phyloP scores from a whole-genome alignment of 176 grass and related monocot species.

The Stipa capillata region DNA sequence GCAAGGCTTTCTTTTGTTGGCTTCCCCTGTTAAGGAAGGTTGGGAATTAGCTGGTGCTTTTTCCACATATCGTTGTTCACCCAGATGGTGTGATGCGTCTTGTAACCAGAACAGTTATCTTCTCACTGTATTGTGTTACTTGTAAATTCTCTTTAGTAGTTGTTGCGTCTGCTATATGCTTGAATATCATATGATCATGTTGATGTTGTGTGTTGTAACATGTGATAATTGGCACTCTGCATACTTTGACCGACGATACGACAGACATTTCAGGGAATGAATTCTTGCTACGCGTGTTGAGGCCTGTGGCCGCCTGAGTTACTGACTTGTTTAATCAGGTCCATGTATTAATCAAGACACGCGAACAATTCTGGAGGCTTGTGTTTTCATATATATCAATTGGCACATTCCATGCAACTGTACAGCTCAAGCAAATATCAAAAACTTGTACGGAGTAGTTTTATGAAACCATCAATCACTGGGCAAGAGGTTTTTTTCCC shows the following conservation, averaged over 20 bases:
- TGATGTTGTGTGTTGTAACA: not conserved
- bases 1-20: not conserved
- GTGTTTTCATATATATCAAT: not conserved
- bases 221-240: not conserved
- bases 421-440: no score
- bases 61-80: not conserved
- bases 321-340: not conserved
- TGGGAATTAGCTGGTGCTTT: not conserved
- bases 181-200: not conserved
- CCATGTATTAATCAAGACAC: not conserved
- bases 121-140: not conserved
- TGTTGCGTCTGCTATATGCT: not conserved
- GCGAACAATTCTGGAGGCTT: not conserved
- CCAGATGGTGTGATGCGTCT: not conserved
- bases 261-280: no score
- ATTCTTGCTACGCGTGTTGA: not conserved
- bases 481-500: no score
- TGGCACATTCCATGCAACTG: no score
- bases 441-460: no score
- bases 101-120: constrained; percentile 15
- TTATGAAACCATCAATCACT: no score
- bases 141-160: constrained; percentile 4
- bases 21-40: not conserved
- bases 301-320: no score
- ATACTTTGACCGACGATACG: no score